These are phyloP conservation scores for Thelonectria rubi DNA, from an alignment of 2,329 filamentous ascomycete genomes.

Conservation along the genomic window DNA sequence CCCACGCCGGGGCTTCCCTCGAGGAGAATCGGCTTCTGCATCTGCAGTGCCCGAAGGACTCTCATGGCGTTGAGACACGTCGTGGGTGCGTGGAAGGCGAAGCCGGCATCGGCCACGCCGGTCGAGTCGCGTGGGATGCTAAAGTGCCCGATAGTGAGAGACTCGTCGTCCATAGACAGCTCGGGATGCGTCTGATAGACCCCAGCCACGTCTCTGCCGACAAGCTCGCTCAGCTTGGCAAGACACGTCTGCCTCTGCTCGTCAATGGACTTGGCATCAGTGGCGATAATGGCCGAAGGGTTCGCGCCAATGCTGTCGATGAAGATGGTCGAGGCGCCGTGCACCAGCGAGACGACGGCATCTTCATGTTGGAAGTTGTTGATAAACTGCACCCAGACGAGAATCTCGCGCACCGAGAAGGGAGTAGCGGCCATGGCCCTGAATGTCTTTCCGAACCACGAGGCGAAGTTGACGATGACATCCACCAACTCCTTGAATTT, in stretches of 20 bases:
- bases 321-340: slow-evolving; percentile 94
- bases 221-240: slow-evolving; percentile 72
- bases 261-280: slow-evolving; percentile 73
- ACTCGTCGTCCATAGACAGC: slow-evolving; percentile 61
- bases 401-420: slow-evolving; percentile 90
- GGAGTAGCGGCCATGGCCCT: slow-evolving; percentile 77
- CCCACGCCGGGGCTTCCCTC: slow-evolving; percentile 98
- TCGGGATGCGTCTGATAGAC: slow-evolving; percentile 72
- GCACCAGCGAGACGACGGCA: slow-evolving; percentile 63
- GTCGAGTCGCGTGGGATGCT: slow-evolving; percentile 64
- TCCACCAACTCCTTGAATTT: slow-evolving; percentile 66
- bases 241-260: slow-evolving; percentile 79
- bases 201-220: slow-evolving; percentile 67
- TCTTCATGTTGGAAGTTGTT: slow-evolving; percentile 69
- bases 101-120: slow-evolving; percentile 45
- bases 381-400: slow-evolving; percentile 94
- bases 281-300: slow-evolving; percentile 84
- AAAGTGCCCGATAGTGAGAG: slow-evolving; percentile 78
- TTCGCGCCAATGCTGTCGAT: slow-evolving; percentile 96
- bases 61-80: slow-evolving; percentile 91
- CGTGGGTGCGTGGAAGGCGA: slow-evolving; percentile 85
- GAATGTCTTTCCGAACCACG: slow-evolving; percentile 90
- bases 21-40: slow-evolving; percentile 89
- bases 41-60: slow-evolving; percentile 86
- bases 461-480: slow-evolving; percentile 84